Base-by-base conservation (phyloP, 805 yeast species). In the Ogataea methanolica region DNA sequence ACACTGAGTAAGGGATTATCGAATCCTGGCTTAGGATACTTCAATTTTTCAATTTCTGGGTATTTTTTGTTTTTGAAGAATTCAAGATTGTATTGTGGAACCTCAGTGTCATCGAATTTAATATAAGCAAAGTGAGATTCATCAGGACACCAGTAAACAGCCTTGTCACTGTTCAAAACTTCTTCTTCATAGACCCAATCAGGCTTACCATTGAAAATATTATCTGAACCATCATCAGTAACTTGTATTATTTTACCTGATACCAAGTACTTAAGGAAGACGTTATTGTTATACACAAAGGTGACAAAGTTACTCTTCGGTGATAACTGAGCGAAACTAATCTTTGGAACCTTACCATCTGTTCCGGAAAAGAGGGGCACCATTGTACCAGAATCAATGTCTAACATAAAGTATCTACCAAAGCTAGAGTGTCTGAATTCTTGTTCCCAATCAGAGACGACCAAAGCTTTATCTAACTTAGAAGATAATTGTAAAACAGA, bases 171-270 rank as follows among this genome's bases (percentile, higher is more conserved):
- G 0, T 74, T 74, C 12, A 82, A 65, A 1, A 87, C 87, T 57
- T 87, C 96, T 59, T 87, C 95, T 61, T 87, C 95, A 62, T 86
- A 86, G 1, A 86, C 83, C 94, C 95, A 87, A 58, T 86, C 94
- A 0, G 91, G 82, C 52, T 74, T 82, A 6, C 88, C 96, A 55
- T 86, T 82, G 50, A 75, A 72, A 4, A 85, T 67, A 16, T 73
- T 65, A 0, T 52, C 58, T 12, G 74, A 67, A 0, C 90, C 91
- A 59, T 79, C 85, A 5, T 52, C 49, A 0, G 85, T 77, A 9
- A 80, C 60, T 47, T 66, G 71, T 0, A 51, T 58, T 4, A 62
- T 49, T 5, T 53, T 49, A 5, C 54, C 59, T 12, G 56, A 42
- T 6, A 41, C 19, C 0, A 78, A 54, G 42, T 74, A 63, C 56